phyloP scores from a whole-genome alignment of 306 rosid species.

The Gastrolobium bilobum region DNA sequence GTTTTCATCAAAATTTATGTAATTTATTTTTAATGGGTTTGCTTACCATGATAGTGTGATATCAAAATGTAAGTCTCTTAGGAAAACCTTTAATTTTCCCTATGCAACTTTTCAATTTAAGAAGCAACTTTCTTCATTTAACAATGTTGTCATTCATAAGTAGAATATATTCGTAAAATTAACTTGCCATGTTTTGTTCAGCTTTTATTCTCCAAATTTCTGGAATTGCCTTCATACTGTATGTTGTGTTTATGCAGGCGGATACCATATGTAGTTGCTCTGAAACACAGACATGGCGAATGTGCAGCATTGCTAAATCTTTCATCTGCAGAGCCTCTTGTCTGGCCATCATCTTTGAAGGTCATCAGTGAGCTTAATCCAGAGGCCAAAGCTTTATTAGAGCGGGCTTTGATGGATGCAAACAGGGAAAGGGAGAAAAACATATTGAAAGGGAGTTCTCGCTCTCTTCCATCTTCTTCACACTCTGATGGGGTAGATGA shows the following conservation, averaged over 20 bases:
- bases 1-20: neutral
- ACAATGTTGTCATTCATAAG: neutral
- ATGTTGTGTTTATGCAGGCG: conserved; percentile 65
- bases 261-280: conserved; percentile 85
- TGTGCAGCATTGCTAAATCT: conserved; percentile 96
- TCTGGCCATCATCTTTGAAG: conserved; percentile 98
- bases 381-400: conserved; percentile 84
- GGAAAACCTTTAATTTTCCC: conserved; percentile 18
- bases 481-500: conserved; percentile 72
- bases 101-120: conserved; percentile 14
- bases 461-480: conserved; percentile 73
- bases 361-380: conserved; percentile 87
- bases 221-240: conserved; percentile 32
- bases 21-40: conserved; percentile 6
- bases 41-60: neutral
- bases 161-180: neutral
- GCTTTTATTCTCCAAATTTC: neutral
- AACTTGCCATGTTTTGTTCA: neutral
- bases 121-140: neutral
- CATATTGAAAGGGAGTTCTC: conserved; percentile 74
- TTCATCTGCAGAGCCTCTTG: conserved; percentile 92
- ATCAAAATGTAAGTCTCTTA: neutral
- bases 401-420: conserved; percentile 88
- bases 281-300: conserved; percentile 76
- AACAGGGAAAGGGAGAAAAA: conserved; percentile 88